Evolutionary conservation across 495 filamentous ascomycete species (phyloP), one percentile per base, ranked within the genome.

Genomic region (Platismatia glauca): DNA sequence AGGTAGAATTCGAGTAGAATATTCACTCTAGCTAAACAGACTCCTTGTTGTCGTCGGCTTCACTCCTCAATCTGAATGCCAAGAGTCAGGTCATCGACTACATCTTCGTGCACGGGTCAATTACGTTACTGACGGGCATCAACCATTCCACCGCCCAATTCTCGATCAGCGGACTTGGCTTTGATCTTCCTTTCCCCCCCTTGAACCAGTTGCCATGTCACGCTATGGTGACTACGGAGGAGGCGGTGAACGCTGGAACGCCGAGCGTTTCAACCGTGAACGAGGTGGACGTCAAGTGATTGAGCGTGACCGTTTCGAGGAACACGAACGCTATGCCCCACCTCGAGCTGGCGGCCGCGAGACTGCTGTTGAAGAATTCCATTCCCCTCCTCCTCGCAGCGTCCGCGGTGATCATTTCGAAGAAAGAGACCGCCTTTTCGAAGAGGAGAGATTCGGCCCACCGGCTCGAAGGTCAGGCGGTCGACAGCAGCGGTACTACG

Each of bases 391-490:
- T 75, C 60, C 71, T 35, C 59, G 60, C 18, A 46, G 39, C 31
- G 66, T 71, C 44, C 78, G 79, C 55, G 78, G 79, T 53, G 80
- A 82, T 18, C 75, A 77, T 31, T 84, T 83, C 66, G 77, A 75
- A 57, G 74, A 77, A 58, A 69, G 81, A 62, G 74, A 77, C 53
- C 76, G 78, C 35, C 75, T 83, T 63, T 74, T 77, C 38, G 81
- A 84, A 55, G 76, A 79, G 63, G 82, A 86, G 46, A 76, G 80
- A 37, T 82, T 76, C 67, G 82, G 81, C 15, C 81, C 81, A 48
- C 78, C 79, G 41, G 76, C 76, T 33, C 81, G 82, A 57, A 52
- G 48, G 27, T 16, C 75, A 72, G 60, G 60, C 76, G 68, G 74
- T 77, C 63, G 71, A 71, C 70, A 74, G 46, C 20, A 62, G 18